A percentile compares a stretch with the other conserved stretches of the same genome.
phyloP scores from a whole-genome alignment of 768 basidiomycete species.

The Cantharellus cinnabarinus region DNA sequence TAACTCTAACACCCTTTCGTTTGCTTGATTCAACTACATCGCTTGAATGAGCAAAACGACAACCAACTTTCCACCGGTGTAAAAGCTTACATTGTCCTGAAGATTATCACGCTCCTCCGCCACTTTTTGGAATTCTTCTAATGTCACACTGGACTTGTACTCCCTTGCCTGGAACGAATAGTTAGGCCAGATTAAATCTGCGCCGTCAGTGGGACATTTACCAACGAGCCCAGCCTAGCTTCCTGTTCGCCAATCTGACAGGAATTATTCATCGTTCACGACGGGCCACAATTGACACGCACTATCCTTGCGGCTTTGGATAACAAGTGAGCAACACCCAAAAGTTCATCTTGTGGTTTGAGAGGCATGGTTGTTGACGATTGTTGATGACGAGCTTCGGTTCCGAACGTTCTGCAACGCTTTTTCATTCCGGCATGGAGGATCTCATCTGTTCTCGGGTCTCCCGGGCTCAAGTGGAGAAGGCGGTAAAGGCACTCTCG shows the following conservation, averaged over 20 bases:
- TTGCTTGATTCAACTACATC: neutral
- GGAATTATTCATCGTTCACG: too few species aligned
- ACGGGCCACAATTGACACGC: too few species aligned
- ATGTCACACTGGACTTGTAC: neutral
- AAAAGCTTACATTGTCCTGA: neutral
- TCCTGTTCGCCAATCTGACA: neutral
- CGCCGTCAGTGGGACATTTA: neutral
- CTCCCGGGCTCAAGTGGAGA: constrained; percentile 47
- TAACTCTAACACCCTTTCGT: neutral
- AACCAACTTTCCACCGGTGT: neutral
- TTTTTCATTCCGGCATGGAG: neutral
- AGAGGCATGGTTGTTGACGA: neutral
- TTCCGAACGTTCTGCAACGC: neutral
- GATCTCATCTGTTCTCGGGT: constrained; percentile 40
- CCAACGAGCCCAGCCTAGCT: neutral
- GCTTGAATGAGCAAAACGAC: neutral
- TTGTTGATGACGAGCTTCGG: neutral
- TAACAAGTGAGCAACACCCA: neutral
- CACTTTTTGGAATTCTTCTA: neutral
- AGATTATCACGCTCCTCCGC: neutral
- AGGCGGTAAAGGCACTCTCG: constrained; percentile 62
- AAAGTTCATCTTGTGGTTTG: neutral
- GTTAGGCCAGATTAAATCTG: neutral
- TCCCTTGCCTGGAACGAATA: neutral
- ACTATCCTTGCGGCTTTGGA: neutral